Conservation (phyloP, 140 eudicot species). For the Senecio squalidus region DNA sequence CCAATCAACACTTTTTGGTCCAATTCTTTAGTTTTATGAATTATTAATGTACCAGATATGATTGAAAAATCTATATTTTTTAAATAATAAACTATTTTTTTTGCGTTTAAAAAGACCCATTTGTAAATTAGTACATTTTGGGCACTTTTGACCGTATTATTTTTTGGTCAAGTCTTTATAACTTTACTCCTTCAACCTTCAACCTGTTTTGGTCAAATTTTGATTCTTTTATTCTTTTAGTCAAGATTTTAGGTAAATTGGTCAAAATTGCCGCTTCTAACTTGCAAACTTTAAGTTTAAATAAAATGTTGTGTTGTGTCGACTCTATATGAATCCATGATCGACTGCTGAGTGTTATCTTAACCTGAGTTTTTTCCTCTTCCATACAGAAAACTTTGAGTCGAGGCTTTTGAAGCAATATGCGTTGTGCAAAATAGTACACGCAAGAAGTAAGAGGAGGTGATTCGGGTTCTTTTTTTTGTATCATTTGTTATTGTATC, state of each 20-base stretch:
- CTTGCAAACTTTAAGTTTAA: background rate
- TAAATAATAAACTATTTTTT: too few species aligned
- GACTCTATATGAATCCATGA: background rate
- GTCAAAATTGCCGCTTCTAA: background rate
- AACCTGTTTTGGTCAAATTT: background rate
- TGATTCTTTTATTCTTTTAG: background rate
- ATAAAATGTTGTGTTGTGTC: background rate
- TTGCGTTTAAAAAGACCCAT: too few species aligned
- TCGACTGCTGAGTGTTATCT: too few species aligned
- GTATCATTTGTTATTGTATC: slow-evolving; percentile 26
- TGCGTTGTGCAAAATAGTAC: slow-evolving; percentile 20
- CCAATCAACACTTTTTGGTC: too few species aligned
- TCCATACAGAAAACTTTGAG: slow-evolving; percentile 22
- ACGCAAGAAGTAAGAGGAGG: slow-evolving; percentile 21
- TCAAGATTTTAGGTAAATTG: background rate
- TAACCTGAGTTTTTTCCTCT: slow-evolving; percentile 1
- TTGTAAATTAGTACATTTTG: too few species aligned
- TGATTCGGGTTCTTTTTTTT: slow-evolving; percentile 25
- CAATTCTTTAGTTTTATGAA: too few species aligned
- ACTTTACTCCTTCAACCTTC: background rate
- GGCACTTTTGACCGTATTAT: too few species aligned
- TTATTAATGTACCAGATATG: too few species aligned
- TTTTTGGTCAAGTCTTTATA: too few species aligned
- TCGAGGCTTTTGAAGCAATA: slow-evolving; percentile 12
- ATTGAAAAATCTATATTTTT: too few species aligned